These are phyloP conservation scores for Zasmidium citrigriseum DNA, from an alignment of 2,329 filamentous ascomycete species.

Conservation along the genomic window DNA sequence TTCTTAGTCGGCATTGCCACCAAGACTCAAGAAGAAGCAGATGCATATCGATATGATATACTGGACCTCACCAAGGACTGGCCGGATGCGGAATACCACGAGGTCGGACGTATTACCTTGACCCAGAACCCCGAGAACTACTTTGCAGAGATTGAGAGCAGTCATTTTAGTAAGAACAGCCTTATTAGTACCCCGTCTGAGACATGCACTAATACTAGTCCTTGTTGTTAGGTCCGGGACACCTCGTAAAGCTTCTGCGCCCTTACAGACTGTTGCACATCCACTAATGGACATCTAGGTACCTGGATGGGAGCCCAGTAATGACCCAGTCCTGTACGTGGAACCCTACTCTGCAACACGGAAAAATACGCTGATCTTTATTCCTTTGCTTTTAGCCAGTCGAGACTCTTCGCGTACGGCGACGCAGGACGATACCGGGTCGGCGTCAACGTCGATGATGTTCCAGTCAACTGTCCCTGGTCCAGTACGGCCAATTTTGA, in stretches of 20 bases:
- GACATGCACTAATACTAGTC: too few species aligned
- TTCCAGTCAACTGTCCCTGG: constrained; percentile 52
- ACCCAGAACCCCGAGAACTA: constrained; percentile 59
- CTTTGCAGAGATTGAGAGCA: constrained; percentile 53
- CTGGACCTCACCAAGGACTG: constrained; percentile 59
- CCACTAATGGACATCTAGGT: constrained; percentile 54
- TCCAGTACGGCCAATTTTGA: constrained; percentile 28
- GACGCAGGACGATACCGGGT: constrained; percentile 54
- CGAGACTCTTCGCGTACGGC: constrained; percentile 52
- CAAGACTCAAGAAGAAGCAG: constrained; percentile 49
- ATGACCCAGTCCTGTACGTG: constrained; percentile 51
- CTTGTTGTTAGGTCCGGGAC: too few species aligned
- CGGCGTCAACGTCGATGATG: constrained; percentile 54
- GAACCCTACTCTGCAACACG: too few species aligned
- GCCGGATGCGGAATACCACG: constrained; percentile 49
- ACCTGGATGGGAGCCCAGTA: constrained; percentile 52
- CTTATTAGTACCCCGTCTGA: too few species aligned
- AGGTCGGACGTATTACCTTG: constrained; percentile 51
- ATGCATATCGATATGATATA: constrained; percentile 54
- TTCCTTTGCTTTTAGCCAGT: too few species aligned
- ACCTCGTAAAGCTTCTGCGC: too few species aligned
- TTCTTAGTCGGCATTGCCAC: constrained; percentile 50
- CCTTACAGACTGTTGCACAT: too few species aligned
- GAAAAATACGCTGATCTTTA: too few species aligned
- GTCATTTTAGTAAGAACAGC: too few species aligned